phyloP scores from a whole-genome alignment of 441 rosid species.

The Capsella rubella region DNA sequence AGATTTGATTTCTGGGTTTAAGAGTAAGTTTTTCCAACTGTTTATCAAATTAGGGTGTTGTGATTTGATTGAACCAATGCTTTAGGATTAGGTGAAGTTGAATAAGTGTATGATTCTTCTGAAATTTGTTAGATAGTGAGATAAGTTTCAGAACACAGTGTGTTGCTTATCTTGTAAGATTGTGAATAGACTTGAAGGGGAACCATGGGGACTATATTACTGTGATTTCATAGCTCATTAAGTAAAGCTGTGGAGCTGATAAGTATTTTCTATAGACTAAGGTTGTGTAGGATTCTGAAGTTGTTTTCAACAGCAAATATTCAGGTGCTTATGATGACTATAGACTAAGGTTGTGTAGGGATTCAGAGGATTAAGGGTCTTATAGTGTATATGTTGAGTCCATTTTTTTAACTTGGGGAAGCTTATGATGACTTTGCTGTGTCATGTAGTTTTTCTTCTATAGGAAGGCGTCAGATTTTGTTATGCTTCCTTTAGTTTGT shows the following conservation, averaged over 20 bases:
- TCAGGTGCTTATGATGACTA: no score
- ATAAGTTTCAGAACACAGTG: neutral
- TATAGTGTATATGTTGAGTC: neutral
- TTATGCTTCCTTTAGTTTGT: neutral
- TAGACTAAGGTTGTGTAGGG: neutral
- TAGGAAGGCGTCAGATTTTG: no score
- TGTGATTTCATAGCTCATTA: neutral
- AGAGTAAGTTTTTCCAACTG: constrained; percentile 51
- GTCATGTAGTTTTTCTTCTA: neutral
- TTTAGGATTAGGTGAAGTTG: neutral
- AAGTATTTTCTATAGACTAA: neutral
- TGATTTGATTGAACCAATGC: neutral
- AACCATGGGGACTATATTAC: neutral
- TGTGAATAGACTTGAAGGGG: neutral
- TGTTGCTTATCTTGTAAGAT: neutral
- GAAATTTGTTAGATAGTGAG: neutral
- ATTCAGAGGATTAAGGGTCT: no score
- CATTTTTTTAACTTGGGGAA: no score
- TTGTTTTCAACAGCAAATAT: no score
- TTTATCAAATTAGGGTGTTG: neutral
- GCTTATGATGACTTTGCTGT: neutral
- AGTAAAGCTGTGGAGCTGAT: neutral
- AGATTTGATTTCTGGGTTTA: constrained; percentile 61
- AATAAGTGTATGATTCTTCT: neutral
- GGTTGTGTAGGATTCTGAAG: no score